A percentile compares a stretch with the other conserved stretches of the same genome.
These are phyloP conservation scores for Rhodosporidiobolus odoratus DNA, from an alignment of 768 basidiomycete species.

Conservation along the genomic window DNA sequence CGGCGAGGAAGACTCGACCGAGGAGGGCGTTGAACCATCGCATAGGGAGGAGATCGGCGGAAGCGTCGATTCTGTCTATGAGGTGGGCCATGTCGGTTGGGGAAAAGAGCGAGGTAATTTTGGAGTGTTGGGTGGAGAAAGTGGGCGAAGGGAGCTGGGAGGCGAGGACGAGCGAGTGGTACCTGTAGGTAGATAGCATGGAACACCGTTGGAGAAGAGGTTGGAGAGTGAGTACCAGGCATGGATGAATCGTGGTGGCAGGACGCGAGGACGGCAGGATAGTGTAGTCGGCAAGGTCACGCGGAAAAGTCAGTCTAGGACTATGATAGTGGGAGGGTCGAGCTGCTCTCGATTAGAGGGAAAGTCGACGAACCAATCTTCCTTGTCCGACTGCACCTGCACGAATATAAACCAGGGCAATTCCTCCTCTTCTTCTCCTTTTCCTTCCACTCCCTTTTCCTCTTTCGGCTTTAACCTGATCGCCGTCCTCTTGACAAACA, in stretches of 20 bases:
- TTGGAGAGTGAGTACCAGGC: too few species aligned
- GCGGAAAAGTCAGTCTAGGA: too few species aligned
- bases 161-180: conserved; percentile 71
- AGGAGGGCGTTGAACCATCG: conserved; percentile 94
- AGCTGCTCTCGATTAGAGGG: too few species aligned
- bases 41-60: conserved; percentile 93
- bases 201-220: too few species aligned
- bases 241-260: too few species aligned
- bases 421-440: conserved; percentile 48
- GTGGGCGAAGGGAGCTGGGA: conserved; percentile 61
- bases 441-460: conserved; percentile 28
- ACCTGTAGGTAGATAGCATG: neutral
- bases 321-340: too few species aligned
- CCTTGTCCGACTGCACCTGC: conserved; percentile 82
- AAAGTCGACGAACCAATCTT: conserved; percentile 83
- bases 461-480: conserved; percentile 51
- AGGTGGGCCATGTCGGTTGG: conserved; percentile 74
- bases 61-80: conserved; percentile 77
- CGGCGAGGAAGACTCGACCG: conserved; percentile 85
- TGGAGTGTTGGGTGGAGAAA: conserved; percentile 62
- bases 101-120: conserved; percentile 59
- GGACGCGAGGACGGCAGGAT: too few species aligned
- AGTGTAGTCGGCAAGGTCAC: too few species aligned
- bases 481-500: conserved; percentile 84
- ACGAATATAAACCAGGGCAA: conserved; percentile 85